phyloP scores from a whole-genome alignment of 176 grass and related monocot species.

The Oropetium thomaeum region DNA sequence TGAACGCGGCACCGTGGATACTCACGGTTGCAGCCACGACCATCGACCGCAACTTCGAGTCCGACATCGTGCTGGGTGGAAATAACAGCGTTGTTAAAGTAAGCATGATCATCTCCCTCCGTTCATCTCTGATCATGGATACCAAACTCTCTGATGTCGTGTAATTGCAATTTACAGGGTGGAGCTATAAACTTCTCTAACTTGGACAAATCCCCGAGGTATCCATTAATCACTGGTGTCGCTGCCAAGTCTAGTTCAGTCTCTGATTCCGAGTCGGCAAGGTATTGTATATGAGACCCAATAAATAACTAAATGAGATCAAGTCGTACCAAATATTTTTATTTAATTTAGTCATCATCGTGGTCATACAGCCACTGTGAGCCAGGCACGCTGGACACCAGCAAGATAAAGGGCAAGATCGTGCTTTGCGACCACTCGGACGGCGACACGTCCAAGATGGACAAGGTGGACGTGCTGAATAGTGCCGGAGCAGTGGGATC shows the following conservation, averaged over 20 bases:
- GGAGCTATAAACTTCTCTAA: constrained; percentile 81
- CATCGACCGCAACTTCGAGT: constrained; percentile 87
- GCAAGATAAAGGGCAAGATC: constrained; percentile 75
- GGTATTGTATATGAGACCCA: constrained; percentile 47
- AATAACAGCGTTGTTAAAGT: constrained; percentile 63
- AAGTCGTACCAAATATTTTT: too few relatives aligned
- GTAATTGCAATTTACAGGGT: constrained; percentile 56
- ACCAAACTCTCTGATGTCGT: too few relatives aligned
- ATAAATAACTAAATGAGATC: too few relatives aligned
- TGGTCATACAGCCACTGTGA: constrained; percentile 66
- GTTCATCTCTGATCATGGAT: not conserved
- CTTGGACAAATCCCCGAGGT: constrained; percentile 60
- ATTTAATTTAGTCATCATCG: too few relatives aligned
- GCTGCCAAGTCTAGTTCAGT: constrained; percentile 58
- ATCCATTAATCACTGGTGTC: constrained; percentile 67
- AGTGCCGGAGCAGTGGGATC: constrained; percentile 46
- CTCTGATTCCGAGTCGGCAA: constrained; percentile 49
- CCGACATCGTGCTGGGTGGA: constrained; percentile 64
- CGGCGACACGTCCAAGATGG: constrained; percentile 41
- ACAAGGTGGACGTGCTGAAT: constrained; percentile 49
- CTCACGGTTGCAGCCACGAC: constrained; percentile 77
- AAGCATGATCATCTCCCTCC: not conserved
- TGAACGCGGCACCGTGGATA: constrained; percentile 87
- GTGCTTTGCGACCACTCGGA: constrained; percentile 59
- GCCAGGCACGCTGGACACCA: constrained; percentile 46